These are phyloP conservation scores for Poa pratensis DNA, from an alignment of 176 grass and related monocot species.

Conservation along the genomic window DNA sequence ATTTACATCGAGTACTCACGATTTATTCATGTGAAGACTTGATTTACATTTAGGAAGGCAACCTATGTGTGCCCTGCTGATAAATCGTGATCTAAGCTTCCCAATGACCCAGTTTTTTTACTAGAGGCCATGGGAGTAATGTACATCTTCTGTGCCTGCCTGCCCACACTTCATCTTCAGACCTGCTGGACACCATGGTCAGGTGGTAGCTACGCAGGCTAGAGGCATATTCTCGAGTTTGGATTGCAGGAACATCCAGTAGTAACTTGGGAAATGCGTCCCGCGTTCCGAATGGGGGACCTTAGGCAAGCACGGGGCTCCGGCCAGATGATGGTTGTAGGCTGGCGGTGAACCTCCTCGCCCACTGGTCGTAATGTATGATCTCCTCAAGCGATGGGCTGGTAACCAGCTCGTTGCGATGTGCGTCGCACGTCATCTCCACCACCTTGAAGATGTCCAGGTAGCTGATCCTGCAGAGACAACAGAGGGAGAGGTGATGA, in stretches of 20 bases:
- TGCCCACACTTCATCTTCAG: neutral
- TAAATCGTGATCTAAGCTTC: constrained; percentile 36
- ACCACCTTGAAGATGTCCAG: constrained; percentile 96
- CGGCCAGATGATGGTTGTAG: constrained; percentile 56
- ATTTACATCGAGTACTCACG: constrained; percentile 3
- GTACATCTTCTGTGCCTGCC: neutral
- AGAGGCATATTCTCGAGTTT: neutral
- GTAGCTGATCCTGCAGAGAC: constrained; percentile 76
- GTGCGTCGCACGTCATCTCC: constrained; percentile 72
- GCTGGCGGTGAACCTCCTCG: constrained; percentile 66
- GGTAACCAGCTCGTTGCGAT: constrained; percentile 77
- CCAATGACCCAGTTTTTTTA: neutral
- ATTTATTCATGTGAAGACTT: constrained; percentile 38
- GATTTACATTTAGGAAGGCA: constrained; percentile 35
- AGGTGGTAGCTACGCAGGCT: constrained; percentile 8
- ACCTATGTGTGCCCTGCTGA: neutral
- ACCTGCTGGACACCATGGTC: constrained; percentile 22
- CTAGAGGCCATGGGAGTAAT: constrained; percentile 4
- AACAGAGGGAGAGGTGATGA: neutral
- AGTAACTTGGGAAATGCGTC: neutral
- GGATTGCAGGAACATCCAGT: neutral
- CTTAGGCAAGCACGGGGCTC: constrained; percentile 70
- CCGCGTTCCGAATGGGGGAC: neutral
- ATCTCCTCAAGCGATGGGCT: constrained; percentile 87
- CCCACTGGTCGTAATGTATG: constrained; percentile 93